Conservation (phyloP, 2,329 filamentous ascomycete species). For the Metarhizium humberi region DNA sequence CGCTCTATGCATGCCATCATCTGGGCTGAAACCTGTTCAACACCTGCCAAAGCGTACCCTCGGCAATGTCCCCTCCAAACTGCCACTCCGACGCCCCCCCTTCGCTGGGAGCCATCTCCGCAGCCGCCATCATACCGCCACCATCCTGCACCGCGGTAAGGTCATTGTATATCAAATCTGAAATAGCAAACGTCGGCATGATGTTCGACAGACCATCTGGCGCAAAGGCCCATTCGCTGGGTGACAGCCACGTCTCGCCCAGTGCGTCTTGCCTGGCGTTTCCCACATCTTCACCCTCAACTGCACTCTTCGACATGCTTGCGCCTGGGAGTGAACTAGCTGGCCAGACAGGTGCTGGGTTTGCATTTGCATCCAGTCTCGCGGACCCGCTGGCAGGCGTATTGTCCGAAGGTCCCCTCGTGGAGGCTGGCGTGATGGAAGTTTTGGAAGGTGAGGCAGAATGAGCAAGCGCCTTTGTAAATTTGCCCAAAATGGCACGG, state of each 20-base stretch:
- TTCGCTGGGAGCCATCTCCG: not conserved
- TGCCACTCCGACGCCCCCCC: slow-evolving; percentile 26
- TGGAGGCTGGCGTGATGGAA: slow-evolving; percentile 9
- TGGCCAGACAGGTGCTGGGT: not conserved
- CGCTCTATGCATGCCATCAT: not conserved
- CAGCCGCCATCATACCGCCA: slow-evolving; percentile 7
- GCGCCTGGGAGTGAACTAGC: too few species aligned
- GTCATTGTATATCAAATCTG: slow-evolving; percentile 49
- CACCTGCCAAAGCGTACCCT: slow-evolving; percentile 47
- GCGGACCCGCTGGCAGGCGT: not conserved
- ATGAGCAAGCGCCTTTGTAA: slow-evolving; percentile 38
- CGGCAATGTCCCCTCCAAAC: slow-evolving; percentile 46
- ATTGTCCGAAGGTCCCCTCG: not conserved
- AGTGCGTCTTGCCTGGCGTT: not conserved
- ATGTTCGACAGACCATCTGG: slow-evolving; percentile 41
- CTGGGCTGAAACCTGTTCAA: slow-evolving; percentile 37
- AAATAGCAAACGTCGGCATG: slow-evolving; percentile 46
- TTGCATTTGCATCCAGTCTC: not conserved
- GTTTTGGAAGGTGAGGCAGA: slow-evolving; percentile 8
- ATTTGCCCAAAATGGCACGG: slow-evolving; percentile 42
- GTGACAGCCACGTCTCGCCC: not conserved
- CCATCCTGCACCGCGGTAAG: slow-evolving; percentile 32
- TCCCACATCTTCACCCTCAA: not conserved
- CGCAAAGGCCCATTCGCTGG: slow-evolving; percentile 27
- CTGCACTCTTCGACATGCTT: not conserved